Evolutionary conservation across 148 eudicot species (phyloP), one percentile per base, ranked within the genome.

Genomic region (Arctostaphylos glauca): DNA sequence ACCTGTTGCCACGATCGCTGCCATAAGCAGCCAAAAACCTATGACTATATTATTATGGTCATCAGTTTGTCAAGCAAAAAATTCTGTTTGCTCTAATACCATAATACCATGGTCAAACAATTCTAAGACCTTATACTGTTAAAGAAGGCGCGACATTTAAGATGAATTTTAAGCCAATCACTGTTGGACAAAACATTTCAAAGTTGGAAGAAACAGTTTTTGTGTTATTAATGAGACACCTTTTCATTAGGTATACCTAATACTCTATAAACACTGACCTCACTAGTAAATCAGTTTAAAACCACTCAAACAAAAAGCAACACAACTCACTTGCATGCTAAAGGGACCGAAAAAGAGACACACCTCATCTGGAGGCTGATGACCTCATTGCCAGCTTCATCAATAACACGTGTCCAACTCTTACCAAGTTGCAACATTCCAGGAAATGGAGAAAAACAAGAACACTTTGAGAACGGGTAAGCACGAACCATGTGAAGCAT

Each of bases 291-390:
- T 25, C 80, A 55, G 14, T 77, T 77, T 77, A 55, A 55, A 77
- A 76, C 59, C 41, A 77, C 38, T 64, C 66, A 54, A 77, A 16
- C 14, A 49, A 80, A 79, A 80, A 50, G 76, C 74, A 80, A 44
- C 31, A 49, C 5, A 52, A 80, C 62, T 66, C 31, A 68, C 53
- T 38, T 5, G 59, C 19, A 41, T 49, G 53, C 59, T 81, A 44
- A 78, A 73, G 71, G 12, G 15, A 21, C 9, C 38, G 38, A 80
- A 21, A 41, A 25, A 71, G n/a, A 71, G 25, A 74, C 72, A 13
- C 92, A 97, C 99, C 98, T 93, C 92, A 97, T 88, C 74, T 92
- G 90, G 56, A 97, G 96, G 87, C 87, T 90, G 81, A 97, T 82
- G 78, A 90, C 86, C 88, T 88, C 90, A 80, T 90, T 86, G 76